Conservation (phyloP, 140 eudicot genomes). For the Anethum foeniculum region DNA sequence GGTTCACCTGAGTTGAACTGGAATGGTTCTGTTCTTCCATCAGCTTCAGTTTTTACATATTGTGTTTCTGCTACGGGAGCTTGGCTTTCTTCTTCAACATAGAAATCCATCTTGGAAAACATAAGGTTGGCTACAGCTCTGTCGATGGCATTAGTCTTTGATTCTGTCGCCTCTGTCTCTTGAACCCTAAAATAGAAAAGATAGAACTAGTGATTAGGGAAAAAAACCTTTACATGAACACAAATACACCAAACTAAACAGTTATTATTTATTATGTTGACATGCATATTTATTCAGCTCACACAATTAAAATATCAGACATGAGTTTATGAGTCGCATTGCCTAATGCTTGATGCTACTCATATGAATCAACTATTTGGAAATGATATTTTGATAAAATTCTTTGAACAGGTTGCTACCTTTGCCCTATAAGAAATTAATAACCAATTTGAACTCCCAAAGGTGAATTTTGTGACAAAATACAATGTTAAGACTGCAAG, state of each 20-base stretch:
- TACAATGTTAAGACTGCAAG: background rate
- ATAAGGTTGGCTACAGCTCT: conserved; percentile 65
- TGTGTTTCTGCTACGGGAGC: background rate
- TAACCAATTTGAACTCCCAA: background rate
- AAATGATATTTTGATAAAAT: background rate
- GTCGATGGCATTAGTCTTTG: conserved; percentile 54
- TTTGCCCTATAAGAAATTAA: background rate
- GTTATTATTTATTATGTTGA: background rate
- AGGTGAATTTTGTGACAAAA: background rate
- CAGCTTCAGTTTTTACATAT: background rate
- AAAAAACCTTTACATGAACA: background rate
- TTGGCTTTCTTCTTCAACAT: background rate
- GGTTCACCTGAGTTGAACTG: background rate
- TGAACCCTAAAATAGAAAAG: conserved; percentile 30
- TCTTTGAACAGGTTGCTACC: background rate
- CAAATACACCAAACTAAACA: background rate
- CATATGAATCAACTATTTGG: background rate
- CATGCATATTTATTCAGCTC: background rate
- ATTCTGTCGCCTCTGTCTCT: conserved; percentile 31
- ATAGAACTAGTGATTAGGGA: background rate
- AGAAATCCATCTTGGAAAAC: conserved; percentile 37
- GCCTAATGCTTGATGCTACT: background rate
- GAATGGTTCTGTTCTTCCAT: background rate
- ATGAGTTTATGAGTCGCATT: background rate
- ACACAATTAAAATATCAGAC: background rate